Base-by-base conservation (phyloP, 2,329 filamentous ascomycete genomes). In the Ilyonectria destructans region DNA sequence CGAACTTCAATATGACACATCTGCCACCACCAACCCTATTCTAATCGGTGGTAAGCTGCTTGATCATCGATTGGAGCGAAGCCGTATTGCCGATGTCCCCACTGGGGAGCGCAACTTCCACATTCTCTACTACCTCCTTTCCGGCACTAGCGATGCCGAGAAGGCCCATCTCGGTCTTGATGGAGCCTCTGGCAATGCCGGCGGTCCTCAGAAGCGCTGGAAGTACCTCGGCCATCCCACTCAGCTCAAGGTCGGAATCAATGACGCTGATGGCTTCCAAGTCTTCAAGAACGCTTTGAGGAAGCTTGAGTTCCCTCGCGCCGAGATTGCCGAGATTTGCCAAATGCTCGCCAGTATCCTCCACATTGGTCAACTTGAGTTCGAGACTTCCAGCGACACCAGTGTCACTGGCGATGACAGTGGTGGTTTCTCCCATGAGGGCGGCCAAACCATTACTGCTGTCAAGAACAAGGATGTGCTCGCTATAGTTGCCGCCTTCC, bases 51-150 rank as follows among this genome's bases (percentile, higher is more conserved):
- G 94, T 74, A 98, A 99, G 82, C 87, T 99, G 17, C 87, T 99
- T 51, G 95, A 98, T 75, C 96, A 99, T 80, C 90, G 96, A 73
- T 85, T 99, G 55, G 96, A 99, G 82, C 88, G 96, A 65, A 97
- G 95, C 82, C 90, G 96, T 70, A 95, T 99, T 70, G 91, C 96
- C 31, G 90, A 94, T 46, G 95, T 98, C 0, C 96, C 96, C 1
- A 97, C 96, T 0, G 96, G 96, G 75, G 96, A 99, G 83, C 92
- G 96, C 51, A 98, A 96, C 80, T 98, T 98, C 80, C 96, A 99
- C 81, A 89, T 97, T 29, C 86, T 99, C 9, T 99, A 99, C 85
- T 99, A 99, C 80, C 89, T 99, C 4, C 85, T 99, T 33, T 93
- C 96, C 1, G 96, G 96, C 64, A 98, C 96, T 13, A 98, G 95